Conservation (phyloP, 2,329 filamentous ascomycete genomes). For the Phyllosticta ampelicida region DNA sequence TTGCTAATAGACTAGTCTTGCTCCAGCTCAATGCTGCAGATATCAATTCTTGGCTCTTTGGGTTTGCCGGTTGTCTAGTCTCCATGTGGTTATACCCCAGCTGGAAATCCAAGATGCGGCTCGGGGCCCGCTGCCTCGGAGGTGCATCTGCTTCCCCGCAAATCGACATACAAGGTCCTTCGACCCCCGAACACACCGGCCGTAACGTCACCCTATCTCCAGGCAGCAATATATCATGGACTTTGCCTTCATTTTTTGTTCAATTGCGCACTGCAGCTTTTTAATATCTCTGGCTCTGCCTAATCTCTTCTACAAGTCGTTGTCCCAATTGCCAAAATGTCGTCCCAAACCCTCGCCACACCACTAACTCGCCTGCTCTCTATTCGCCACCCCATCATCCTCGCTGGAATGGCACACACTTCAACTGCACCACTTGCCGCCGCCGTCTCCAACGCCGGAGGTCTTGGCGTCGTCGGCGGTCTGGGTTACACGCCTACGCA, state of each 20-base stretch:
- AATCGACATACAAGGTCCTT: not conserved
- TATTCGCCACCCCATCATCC: constrained; percentile 80
- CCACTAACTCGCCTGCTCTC: constrained; percentile 50
- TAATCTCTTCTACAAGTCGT: no score
- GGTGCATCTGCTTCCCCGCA: not conserved
- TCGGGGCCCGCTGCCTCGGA: not conserved
- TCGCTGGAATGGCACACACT: constrained; percentile 87
- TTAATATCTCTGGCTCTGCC: no score
- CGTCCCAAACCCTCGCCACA: constrained; percentile 19
- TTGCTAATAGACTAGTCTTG: not conserved
- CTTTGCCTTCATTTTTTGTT: not conserved
- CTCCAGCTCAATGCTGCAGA: not conserved
- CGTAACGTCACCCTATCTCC: not conserved
- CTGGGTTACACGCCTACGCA: constrained; percentile 48
- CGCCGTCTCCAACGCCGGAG: constrained; percentile 64
- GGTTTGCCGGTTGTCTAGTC: not conserved
- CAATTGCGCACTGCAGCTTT: no score
- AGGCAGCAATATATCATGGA: not conserved
- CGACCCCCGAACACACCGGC: not conserved
- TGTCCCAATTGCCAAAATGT: not conserved
- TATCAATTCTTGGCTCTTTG: not conserved
- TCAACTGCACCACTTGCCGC: constrained; percentile 30
- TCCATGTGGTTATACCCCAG: not conserved
- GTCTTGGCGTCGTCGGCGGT: constrained; percentile 51
- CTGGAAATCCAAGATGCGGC: not conserved